Evolutionary conservation across 495 filamentous ascomycete species (phyloP), one percentile per base, ranked within the genome.

Genomic region (Geopyxis carbonaria): DNA sequence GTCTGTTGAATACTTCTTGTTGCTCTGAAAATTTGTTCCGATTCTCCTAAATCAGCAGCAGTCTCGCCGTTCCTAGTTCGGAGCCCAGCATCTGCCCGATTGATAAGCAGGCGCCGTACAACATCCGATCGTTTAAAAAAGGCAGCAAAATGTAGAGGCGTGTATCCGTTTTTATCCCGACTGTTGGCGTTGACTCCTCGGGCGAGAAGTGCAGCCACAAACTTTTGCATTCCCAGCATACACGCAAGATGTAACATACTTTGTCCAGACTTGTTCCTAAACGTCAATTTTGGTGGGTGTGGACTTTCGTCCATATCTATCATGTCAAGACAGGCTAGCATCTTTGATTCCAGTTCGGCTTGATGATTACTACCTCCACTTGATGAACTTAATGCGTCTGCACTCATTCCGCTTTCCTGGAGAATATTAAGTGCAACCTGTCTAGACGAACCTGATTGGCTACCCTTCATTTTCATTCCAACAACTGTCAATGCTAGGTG

Each of bases 201-300:
- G 10, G 76, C 77, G 11, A 93, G 59, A 13, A 93, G 70, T 15
- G 73, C 80, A n/a, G 80, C 79, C 36, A 77, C 78, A 45, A 92
- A 76, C 11, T 80, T 72, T 32, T 71, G 69, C 42, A 83, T 66
- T 11, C 83, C 82, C 36, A 86, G 57, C 16, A 76, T 77, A 39
- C 73, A 80, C 2, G 80, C 81, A 38, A 85, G 63, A 57, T 91
- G 83, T 45, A 93, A 65, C 64, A 92, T 76, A 15, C 76, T 80
- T 46, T 89, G 80, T 1, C 82, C 82, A 5, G 70, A 76, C 3
- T 66, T 50, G 38, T 68, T 66, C 42, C 64, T 64, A 19, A 74
- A 58, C 44, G 86, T 76, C 43, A 79, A 71, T 20, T 63, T 68
- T 16, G 78, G 67, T 35, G 68, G 64, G 21, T 76, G 63, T 3